A percentile compares a stretch with the other conserved stretches of the same genome.
These are phyloP conservation scores for Auriscalpium orientale DNA, from an alignment of 768 basidiomycete species.

Conservation along the genomic window DNA sequence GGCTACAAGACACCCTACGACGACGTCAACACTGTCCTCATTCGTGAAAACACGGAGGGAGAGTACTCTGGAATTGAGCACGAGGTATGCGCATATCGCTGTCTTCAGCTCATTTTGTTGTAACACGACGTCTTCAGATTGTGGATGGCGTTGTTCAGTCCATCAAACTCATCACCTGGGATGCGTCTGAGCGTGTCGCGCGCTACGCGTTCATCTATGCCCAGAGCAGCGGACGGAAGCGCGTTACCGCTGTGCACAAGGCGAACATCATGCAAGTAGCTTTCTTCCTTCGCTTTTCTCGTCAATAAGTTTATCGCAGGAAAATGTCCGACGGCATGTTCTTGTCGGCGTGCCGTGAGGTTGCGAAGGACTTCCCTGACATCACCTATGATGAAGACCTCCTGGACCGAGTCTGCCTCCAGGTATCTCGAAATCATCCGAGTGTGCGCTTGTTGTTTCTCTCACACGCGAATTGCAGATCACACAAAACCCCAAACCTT, in stretches of 20 bases:
- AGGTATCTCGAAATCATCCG: slow-evolving; percentile 38
- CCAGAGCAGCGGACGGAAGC: slow-evolving; percentile 74
- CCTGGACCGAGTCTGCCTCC: slow-evolving; percentile 90
- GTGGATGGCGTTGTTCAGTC: slow-evolving; percentile 98
- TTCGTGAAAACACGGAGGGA: slow-evolving; percentile 99
- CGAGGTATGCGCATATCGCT: slow-evolving; percentile 49
- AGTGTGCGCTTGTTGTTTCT: neutral
- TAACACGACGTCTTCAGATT: slow-evolving; percentile 40
- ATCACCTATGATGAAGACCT: slow-evolving; percentile 95
- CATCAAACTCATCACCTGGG: slow-evolving; percentile 99
- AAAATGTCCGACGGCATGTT: slow-evolving; percentile 99
- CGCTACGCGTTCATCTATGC: slow-evolving; percentile 99
- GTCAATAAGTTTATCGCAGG: slow-evolving; percentile 38
- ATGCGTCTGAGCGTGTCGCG: slow-evolving; percentile 97
- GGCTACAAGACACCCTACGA: slow-evolving; percentile 99
- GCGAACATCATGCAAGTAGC: slow-evolving; percentile 88
- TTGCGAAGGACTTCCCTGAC: slow-evolving; percentile 92
- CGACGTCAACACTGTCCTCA: slow-evolving; percentile 95
- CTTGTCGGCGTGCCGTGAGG: slow-evolving; percentile 91
- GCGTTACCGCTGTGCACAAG: slow-evolving; percentile 98
- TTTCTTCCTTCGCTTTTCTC: slow-evolving; percentile 2
- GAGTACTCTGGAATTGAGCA: slow-evolving; percentile 99
- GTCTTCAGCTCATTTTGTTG: neutral
- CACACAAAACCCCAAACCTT: slow-evolving; percentile 89
- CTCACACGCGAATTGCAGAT: slow-evolving; percentile 37